phyloP scores from a whole-genome alignment of 495 filamentous ascomycete genomes.

The Haplographium delicatum region DNA sequence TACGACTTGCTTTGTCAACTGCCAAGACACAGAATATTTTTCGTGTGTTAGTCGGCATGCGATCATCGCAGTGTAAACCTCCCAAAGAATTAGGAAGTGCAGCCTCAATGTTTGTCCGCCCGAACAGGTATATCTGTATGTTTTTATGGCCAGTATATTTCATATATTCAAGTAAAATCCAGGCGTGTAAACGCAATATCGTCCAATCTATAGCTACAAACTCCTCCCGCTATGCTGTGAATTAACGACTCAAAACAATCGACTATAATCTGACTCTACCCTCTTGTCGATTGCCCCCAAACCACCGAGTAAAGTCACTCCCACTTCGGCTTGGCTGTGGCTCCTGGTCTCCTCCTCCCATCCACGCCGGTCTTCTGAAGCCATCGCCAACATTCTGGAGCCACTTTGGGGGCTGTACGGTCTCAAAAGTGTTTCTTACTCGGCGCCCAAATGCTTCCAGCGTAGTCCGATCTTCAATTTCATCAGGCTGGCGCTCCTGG shows the following conservation, averaged over 20 bases:
- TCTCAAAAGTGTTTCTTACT: conserved; percentile 87
- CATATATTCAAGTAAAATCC: conserved; percentile 2
- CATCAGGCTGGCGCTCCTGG: conserved; percentile 28
- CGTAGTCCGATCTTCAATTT: conserved; percentile 69
- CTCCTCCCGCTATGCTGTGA: conserved; percentile 23
- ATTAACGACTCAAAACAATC: neutral
- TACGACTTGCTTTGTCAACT: no score
- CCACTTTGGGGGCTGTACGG: conserved; percentile 75
- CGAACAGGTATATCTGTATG: no score
- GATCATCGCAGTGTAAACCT: no score
- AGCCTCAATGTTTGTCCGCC: no score
- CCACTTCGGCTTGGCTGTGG: conserved; percentile 12
- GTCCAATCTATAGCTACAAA: conserved; percentile 18
- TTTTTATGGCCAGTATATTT: neutral
- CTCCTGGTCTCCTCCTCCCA: conserved; percentile 53
- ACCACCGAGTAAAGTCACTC: conserved; percentile 27
- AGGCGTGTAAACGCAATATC: conserved; percentile 4
- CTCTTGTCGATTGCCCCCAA: conserved; percentile 24
- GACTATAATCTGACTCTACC: conserved; percentile 23
- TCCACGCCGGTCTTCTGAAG: conserved; percentile 79
- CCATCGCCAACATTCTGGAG: conserved; percentile 57
- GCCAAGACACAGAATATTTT: no score
- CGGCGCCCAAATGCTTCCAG: conserved; percentile 79
- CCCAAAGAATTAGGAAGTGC: no score
- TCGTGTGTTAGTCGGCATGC: no score